Evolutionary conservation across 805 yeast species (phyloP).

Genomic region (Nakazawaea siamensis): DNA sequence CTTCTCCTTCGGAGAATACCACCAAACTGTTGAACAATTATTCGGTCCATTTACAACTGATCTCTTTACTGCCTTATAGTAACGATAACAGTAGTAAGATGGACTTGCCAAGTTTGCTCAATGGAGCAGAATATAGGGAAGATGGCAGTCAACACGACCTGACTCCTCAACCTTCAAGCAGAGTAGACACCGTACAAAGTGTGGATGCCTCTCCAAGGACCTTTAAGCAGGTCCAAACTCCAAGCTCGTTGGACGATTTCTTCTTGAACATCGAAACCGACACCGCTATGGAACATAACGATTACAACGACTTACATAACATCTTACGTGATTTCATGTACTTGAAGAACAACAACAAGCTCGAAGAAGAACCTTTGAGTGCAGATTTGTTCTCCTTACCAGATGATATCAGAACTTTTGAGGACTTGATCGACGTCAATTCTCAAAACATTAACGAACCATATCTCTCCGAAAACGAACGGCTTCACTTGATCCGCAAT

Average conservation of each 20-base stretch:
- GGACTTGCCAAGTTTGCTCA: constrained; percentile 8
- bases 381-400: constrained; percentile 7
- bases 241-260: constrained; percentile 7
- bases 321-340: constrained; percentile 31
- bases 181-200: background rate
- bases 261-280: constrained; percentile 4
- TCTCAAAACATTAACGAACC: constrained; percentile 1
- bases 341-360: constrained; percentile 6
- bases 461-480: constrained; percentile 14
- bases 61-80: constrained; percentile 6
- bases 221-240: background rate
- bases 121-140: background rate
- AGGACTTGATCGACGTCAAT: constrained; percentile 8
- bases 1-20: background rate
- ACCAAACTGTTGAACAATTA: constrained; percentile 3
- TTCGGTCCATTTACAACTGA: constrained; percentile 6
- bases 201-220: background rate
- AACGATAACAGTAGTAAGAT: constrained; percentile 2
- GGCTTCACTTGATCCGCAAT: constrained; percentile 20
- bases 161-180: background rate
- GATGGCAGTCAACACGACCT: background rate
- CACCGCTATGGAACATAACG: constrained; percentile 1
- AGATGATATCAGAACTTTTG: constrained; percentile 7
- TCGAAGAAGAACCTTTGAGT: background rate
- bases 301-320: constrained; percentile 22